Evolutionary conservation across 805 yeast genomes (phyloP), one percentile per base, ranked within the genome.

Genomic region (Candida insectorum): DNA sequence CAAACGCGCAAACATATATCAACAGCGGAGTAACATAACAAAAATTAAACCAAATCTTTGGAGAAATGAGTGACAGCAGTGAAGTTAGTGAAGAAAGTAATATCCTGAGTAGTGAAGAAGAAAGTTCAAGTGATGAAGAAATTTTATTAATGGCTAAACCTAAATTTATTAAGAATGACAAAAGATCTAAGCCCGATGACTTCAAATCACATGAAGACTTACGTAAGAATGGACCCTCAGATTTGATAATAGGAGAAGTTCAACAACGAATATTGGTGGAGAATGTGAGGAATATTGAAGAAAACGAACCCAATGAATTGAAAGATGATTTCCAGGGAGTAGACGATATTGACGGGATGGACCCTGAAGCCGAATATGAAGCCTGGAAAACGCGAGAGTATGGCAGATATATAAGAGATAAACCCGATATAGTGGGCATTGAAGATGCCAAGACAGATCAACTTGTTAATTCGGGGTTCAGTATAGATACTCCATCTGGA

Each of bases 281-380:
- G n/a, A n/a, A n/a, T n/a, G n/a, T n/a, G n/a, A n/a, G n/a, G n/a
- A n/a, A n/a, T n/a, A n/a, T n/a, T n/a, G n/a, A n/a, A n/a, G n/a
- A n/a, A n/a, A n/a, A n/a, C n/a, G n/a, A 24, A 10, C 13, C 9
- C 11, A 15, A 17, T 20, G 31, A 18, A 11, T 24, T 31, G 25
- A 34, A 30, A 9, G 45, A 36, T 10, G 36, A 38, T n/a, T 59
- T 47, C 30, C 59, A 55, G 33, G 66, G 65, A 1, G 47, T 57
- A 1, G 59, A 56, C 36, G 69, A 62, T 39, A 45, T 52, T 1
- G 68, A 62, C 37, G 60, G 58, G 31, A n/a, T 56, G 12, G 54
- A 60, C 16, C 63, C 63, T 3, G 59, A 56, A 34, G 30, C 19
- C n/a, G 69, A 62, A 33, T 60, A 48, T 34, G 33, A 33, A 13